A percentile compares a stretch with the other conserved stretches of the same genome.
Evolutionary conservation across 2,329 filamentous ascomycete genomes (phyloP).

Genomic region (Colletotrichum noveboracense): DNA sequence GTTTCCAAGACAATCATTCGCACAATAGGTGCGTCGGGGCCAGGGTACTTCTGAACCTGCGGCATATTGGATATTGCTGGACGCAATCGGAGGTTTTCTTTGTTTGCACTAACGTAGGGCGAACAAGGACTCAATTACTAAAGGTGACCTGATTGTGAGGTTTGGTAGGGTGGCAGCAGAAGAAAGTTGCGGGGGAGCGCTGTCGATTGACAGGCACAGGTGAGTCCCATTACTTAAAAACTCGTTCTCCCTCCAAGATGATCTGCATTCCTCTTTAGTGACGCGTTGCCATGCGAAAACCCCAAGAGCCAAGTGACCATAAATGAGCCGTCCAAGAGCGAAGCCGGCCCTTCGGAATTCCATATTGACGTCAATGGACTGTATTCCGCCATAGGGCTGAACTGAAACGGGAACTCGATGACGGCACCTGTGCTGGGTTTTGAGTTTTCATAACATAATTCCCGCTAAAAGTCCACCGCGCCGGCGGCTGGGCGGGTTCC

Average conservation of each 20-base stretch:
- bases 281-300: not conserved
- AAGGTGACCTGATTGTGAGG: not conserved
- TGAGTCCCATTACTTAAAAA: not conserved
- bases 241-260: not conserved
- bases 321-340: not conserved
- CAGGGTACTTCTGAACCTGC: constrained; percentile 4
- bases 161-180: not conserved
- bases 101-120: not conserved
- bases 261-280: not conserved
- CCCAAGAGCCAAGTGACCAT: not conserved
- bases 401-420: not conserved
- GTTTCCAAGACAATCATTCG: constrained; percentile 62
- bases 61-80: not conserved
- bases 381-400: constrained; percentile 9
- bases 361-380: constrained; percentile 12
- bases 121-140: not conserved
- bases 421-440: not conserved
- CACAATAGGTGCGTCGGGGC: constrained; percentile 23
- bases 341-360: not conserved
- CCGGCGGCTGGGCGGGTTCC: constrained; percentile 10
- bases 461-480: not conserved
- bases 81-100: not conserved
- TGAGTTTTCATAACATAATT: constrained; percentile 23
- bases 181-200: not conserved
- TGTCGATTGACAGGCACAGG: not conserved